Evolutionary conservation across 495 filamentous ascomycete species (phyloP).

Genomic region (Neurospora sp.): DNA sequence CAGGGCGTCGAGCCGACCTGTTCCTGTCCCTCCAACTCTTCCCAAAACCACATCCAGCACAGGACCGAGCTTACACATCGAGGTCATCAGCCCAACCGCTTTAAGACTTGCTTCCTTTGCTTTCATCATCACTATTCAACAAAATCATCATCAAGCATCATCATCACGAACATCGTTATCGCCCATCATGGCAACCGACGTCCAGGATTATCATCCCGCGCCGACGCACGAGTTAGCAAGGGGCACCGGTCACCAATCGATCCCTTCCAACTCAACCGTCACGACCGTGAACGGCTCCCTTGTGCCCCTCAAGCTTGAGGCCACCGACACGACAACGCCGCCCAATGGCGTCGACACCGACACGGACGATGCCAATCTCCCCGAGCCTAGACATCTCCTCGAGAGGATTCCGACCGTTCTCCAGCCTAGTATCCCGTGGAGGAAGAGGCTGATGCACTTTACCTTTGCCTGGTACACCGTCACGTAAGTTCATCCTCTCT

Average conservation of each 20-base stretch:
- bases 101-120: neutral
- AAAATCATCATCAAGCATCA: neutral
- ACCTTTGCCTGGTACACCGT: conserved; percentile 68
- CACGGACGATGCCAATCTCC: neutral
- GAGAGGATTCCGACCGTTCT: conserved; percentile 19
- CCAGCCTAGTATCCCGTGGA: conserved; percentile 20
- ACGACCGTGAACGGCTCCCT: neutral
- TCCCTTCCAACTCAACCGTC: neutral
- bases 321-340: neutral
- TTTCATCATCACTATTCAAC: neutral
- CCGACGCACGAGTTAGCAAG: neutral
- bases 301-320: neutral
- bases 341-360: neutral
- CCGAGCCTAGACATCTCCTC: conserved; percentile 4
- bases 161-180: neutral
- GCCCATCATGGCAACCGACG: neutral
- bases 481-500: conserved; percentile 20
- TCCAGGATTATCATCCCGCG: neutral
- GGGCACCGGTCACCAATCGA: neutral
- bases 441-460: conserved; percentile 48
- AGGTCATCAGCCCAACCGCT: neutral
- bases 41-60: neutral
- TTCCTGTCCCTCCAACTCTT: neutral
- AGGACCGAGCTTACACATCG: neutral
- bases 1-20: neutral